A percentile compares a stretch with the other conserved stretches of the same genome.
phyloP scores from a whole-genome alignment of 306 rosid genomes.

The Vigna nakashimae region DNA sequence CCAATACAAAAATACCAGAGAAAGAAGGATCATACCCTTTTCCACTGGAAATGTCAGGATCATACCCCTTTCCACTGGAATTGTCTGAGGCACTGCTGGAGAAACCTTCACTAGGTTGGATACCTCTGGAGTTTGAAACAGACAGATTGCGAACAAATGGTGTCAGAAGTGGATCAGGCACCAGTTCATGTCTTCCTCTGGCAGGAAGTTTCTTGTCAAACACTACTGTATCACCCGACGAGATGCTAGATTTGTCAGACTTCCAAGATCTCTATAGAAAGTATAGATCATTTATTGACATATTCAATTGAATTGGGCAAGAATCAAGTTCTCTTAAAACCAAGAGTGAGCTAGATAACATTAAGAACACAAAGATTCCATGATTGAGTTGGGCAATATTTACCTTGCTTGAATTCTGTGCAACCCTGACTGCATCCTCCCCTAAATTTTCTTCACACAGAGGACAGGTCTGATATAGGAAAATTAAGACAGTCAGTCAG shows the following conservation, averaged over 20 bases:
- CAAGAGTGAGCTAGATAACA: neutral
- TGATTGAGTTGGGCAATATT: neutral
- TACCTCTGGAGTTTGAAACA: constrained; percentile 38
- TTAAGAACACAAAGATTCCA: constrained; percentile 19
- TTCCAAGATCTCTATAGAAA: constrained; percentile 53
- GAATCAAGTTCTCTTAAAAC: constrained; percentile 26
- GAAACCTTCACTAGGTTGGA: constrained; percentile 43
- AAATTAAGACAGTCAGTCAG: constrained; percentile 38
- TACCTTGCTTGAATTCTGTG: constrained; percentile 77
- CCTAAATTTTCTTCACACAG: constrained; percentile 75
- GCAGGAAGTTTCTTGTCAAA: constrained; percentile 48
- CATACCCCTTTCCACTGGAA: constrained; percentile 57
- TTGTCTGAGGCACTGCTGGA: constrained; percentile 36
- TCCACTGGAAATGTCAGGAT: constrained; percentile 30
- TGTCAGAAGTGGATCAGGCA: constrained; percentile 65
- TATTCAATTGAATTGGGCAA: constrained; percentile 22
- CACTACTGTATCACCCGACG: constrained; percentile 45
- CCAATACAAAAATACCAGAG: neutral
- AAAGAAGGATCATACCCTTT: constrained; percentile 59
- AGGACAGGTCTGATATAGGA: constrained; percentile 80
- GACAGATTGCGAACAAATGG: constrained; percentile 56
- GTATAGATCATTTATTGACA: constrained; percentile 39
- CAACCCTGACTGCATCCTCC: constrained; percentile 59
- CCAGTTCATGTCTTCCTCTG: constrained; percentile 52
- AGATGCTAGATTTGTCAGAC: constrained; percentile 50